These are phyloP conservation scores for Didymella arachidicola DNA, from an alignment of 2,329 filamentous ascomycete genomes.

Conservation along the genomic window DNA sequence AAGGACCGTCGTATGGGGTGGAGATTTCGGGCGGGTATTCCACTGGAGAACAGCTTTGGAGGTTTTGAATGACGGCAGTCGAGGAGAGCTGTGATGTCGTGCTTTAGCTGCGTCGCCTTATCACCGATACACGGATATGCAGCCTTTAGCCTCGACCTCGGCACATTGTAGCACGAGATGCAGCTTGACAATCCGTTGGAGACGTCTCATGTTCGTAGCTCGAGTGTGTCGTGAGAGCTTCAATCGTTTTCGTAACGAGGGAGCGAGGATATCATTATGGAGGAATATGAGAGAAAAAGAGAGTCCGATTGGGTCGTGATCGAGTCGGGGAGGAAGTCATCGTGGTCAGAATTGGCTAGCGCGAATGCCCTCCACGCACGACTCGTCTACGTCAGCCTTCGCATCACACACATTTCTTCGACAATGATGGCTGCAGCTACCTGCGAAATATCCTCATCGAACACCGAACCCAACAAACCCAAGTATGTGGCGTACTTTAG, in stretches of 20 bases:
- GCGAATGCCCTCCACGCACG: background rate
- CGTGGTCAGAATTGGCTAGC: conserved; percentile 1
- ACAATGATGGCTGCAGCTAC: background rate
- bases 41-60: background rate
- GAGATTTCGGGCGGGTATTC: background rate
- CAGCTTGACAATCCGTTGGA: background rate
- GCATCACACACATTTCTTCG: background rate
- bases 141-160: conserved; percentile 31
- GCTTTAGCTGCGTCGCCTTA: conserved; percentile 19
- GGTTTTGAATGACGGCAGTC: background rate
- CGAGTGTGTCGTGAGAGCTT: too few relatives aligned
- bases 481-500: background rate
- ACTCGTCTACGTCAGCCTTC: conserved; percentile 9
- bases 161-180: conserved; percentile 3
- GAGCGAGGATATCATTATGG: too few relatives aligned
- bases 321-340: background rate
- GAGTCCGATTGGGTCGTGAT: too few relatives aligned
- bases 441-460: background rate
- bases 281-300: too few relatives aligned
- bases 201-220: background rate
- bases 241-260: too few relatives aligned
- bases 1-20: background rate
- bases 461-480: background rate
- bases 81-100: conserved; percentile 11
- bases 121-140: conserved; percentile 19